Percentiles rank a stretch among this genome's conserved stretches.
Conservation (phyloP, 148 eudicot species). For the Chenopodium suecicum region DNA sequence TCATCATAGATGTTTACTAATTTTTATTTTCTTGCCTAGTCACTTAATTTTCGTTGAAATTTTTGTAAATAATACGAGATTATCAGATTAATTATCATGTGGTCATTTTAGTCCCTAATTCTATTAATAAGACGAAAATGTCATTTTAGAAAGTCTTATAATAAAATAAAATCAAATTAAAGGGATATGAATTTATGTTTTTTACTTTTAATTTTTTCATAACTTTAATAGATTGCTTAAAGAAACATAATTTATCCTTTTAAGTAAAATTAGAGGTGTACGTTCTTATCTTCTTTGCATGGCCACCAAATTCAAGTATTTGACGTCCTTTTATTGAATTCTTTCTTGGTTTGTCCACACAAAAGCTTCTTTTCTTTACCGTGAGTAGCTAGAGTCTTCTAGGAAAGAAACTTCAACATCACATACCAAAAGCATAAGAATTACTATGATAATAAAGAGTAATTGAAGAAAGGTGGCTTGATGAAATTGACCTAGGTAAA, state of each 20-base stretch:
- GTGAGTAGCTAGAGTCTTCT: slow-evolving; percentile 22
- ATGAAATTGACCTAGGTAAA: slow-evolving; percentile 9
- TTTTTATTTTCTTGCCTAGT: background rate
- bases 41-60: background rate
- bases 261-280: background rate
- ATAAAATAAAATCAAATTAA: background rate
- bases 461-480: slow-evolving; percentile 13
- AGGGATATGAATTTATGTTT: background rate
- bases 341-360: slow-evolving; percentile 9
- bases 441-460: background rate
- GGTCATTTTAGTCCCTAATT: background rate
- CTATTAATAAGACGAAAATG: background rate
- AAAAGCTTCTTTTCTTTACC: slow-evolving; percentile 15
- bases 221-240: background rate
- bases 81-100: background rate
- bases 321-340: slow-evolving; percentile 27
- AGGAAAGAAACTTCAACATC: slow-evolving; percentile 26
- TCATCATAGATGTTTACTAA: slow-evolving; percentile 16
- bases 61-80: background rate
- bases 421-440: background rate
- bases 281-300: slow-evolving; percentile 16
- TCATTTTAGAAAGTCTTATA: background rate
- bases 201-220: background rate
- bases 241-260: background rate
- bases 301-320: slow-evolving; percentile 21